A percentile compares a stretch with the other conserved stretches of the same genome.
Evolutionary conservation across 495 filamentous ascomycete genomes (phyloP).

Genomic region (Penicillium turbatum): DNA sequence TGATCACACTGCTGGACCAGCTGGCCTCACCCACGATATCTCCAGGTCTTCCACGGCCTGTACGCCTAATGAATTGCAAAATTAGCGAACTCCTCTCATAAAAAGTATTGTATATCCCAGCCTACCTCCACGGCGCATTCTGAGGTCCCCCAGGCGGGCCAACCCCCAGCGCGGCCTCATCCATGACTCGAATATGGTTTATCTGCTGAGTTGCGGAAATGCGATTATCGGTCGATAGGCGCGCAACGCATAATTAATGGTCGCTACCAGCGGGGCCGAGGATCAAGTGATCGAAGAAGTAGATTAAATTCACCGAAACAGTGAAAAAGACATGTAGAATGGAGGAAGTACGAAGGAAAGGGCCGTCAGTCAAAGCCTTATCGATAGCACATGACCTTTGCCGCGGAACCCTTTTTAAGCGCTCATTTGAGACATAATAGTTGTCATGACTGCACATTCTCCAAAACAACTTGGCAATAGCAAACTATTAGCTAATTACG

Average conservation of each 20-base stretch:
- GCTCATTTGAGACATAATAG: too few species aligned
- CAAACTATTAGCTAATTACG: constrained; percentile 9
- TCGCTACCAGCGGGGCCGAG: constrained; percentile 12
- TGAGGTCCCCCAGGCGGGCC: constrained; percentile 22
- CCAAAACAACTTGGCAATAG: too few species aligned
- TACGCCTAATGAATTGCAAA: constrained; percentile 31
- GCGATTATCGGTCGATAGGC: constrained; percentile 11
- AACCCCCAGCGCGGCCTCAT: constrained; percentile 31
- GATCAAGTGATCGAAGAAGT: neutral
- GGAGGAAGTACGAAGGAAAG: neutral
- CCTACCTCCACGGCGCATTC: constrained; percentile 33
- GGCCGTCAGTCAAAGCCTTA: neutral
- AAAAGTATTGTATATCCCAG: neutral
- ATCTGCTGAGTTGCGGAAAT: neutral
- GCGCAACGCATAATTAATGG: constrained; percentile 28
- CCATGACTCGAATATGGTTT: constrained; percentile 25
- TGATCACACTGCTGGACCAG: constrained; percentile 89
- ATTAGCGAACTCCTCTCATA: constrained; percentile 13
- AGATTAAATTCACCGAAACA: neutral
- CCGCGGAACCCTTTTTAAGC: neutral
- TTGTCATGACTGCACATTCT: too few species aligned
- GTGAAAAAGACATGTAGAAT: neutral
- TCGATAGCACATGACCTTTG: neutral
- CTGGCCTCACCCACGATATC: constrained; percentile 65
- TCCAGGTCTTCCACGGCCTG: constrained; percentile 45